These are phyloP conservation scores for Gamarada debralockiae DNA, from an alignment of 495 filamentous ascomycete species.

Conservation along the genomic window DNA sequence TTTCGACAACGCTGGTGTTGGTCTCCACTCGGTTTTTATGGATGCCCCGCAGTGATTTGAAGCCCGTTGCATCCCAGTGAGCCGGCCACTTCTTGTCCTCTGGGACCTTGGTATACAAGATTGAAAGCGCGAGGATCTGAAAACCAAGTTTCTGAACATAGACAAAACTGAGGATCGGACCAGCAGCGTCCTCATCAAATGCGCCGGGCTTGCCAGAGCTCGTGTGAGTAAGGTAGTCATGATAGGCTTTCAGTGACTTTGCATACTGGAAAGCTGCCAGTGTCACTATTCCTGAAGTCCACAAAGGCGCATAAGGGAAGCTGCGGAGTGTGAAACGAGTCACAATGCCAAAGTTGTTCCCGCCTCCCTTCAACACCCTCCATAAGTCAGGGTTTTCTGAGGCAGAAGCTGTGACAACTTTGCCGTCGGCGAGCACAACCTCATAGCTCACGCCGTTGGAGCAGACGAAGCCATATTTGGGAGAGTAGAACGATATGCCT, in stretches of 20 bases:
- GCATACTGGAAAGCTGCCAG: background rate
- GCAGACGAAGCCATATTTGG: constrained; percentile 36
- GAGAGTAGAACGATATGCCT: constrained; percentile 37
- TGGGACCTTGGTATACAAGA: background rate
- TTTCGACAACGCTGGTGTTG: background rate
- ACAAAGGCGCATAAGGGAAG: background rate
- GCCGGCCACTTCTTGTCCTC: background rate
- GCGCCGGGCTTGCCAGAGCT: background rate
- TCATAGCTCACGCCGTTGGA: constrained; percentile 42
- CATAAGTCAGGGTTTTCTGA: constrained; percentile 41
- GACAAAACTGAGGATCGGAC: background rate
- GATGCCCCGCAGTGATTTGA: background rate
- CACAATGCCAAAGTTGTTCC: constrained; percentile 50
- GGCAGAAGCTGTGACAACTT: constrained; percentile 41
- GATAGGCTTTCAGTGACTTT: background rate
- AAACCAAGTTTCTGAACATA: background rate
- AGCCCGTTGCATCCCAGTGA: background rate
- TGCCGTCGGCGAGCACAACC: constrained; percentile 47
- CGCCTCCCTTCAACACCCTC: constrained; percentile 49
- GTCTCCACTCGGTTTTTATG: background rate
- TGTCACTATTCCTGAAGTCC: background rate
- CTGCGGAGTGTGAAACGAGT: constrained; percentile 38
- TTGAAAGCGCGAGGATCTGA: background rate
- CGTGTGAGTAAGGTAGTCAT: background rate
- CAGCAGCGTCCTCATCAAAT: background rate